These are phyloP conservation scores for Candida sp. DNA, from an alignment of 1,139 yeast genomes.

Conservation along the genomic window DNA sequence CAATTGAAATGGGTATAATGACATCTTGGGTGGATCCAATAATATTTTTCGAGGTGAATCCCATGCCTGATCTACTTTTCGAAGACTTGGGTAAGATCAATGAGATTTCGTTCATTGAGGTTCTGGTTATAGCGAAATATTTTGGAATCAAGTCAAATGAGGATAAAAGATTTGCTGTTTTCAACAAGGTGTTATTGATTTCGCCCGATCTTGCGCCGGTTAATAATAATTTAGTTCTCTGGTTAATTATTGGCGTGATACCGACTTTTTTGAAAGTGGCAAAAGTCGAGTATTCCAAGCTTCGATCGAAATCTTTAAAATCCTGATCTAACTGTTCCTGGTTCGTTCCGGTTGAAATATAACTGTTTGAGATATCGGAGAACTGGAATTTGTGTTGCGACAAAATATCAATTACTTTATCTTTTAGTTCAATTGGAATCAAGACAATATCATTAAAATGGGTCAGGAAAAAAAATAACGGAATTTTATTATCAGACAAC, in stretches of 20 bases:
- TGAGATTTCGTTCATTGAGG: conserved; percentile 52
- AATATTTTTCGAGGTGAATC: conserved; percentile 39
- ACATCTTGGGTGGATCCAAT: conserved; percentile 59
- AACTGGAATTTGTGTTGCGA: conserved; percentile 41
- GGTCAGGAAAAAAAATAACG: conserved; percentile 62
- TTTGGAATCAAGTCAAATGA: conserved; percentile 30
- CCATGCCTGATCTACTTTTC: conserved; percentile 30
- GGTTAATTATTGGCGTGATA: conserved; percentile 45
- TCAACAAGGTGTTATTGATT: conserved; percentile 32
- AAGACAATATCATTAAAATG: conserved; percentile 69
- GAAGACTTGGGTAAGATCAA: conserved; percentile 49
- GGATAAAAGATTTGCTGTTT: conserved; percentile 29
- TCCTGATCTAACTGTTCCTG: conserved; percentile 1
- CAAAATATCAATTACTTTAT: conserved; percentile 43
- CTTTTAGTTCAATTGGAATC: conserved; percentile 46
- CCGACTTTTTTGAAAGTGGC: conserved; percentile 34
- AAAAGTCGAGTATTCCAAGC: conserved; percentile 33
- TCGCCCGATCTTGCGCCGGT: conserved; percentile 62
- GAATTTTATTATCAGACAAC: conserved; percentile 52
- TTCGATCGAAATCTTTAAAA: conserved; percentile 5
- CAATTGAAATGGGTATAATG: conserved; percentile 56
- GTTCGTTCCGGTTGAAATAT: conserved; percentile 13
- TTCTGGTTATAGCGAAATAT: conserved; percentile 59
- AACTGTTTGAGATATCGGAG: conserved; percentile 38
- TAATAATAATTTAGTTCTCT: conserved; percentile 41